Base-by-base conservation (phyloP, 2,329 filamentous ascomycete species). In the Sordariomycetes sp. region DNA sequence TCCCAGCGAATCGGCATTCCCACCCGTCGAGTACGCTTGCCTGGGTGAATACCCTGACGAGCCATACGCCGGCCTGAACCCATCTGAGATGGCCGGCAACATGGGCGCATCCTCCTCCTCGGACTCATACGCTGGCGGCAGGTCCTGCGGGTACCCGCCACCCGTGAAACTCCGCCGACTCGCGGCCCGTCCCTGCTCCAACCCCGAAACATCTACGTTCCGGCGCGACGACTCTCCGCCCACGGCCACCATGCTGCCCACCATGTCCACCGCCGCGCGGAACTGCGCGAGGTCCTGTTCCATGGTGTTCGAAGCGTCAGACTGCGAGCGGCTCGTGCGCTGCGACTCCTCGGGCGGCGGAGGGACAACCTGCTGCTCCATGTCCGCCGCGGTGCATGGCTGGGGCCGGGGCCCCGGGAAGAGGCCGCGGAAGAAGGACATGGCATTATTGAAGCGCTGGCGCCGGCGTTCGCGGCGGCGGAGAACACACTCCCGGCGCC, bases 251-350 rank as follows among this genome's bases (percentile, higher is more conserved):
- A 80, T 69, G 48, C 74, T 72, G 48, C 72, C 73, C 0, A 80
- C 74, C 52, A 78, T 68, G 6, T 70, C 69, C 7, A 76, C 76
- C 2, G 73, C 77, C 55, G 71, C 70, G 2, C 77, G 72, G 65
- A 80, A 76, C 54, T 73, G 69, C 3, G 75, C 72, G 61, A 80
- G 72, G 63, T 79, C 77, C 62, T 78, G 72, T 61, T 77, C 74
- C 72, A 79, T 76, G 3, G 73, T 73, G 12, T 63, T 71, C 63
- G 43, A 68, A 1, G 37, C 20, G 28, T 43, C 59, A 7, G 25
- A 57, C n/a, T 35, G 55, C n/a, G 57, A 60, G 51, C 61, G 20
- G 32, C 57, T 34, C 55, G 20, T 55, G 28, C 55, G 53, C 55
- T 52, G 46, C 55, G 37, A 24, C 20, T 52, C 55, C 37, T 48